Evolutionary conservation across 257 asterid genomes (phyloP).

Genomic region (Primulina eburnea): DNA sequence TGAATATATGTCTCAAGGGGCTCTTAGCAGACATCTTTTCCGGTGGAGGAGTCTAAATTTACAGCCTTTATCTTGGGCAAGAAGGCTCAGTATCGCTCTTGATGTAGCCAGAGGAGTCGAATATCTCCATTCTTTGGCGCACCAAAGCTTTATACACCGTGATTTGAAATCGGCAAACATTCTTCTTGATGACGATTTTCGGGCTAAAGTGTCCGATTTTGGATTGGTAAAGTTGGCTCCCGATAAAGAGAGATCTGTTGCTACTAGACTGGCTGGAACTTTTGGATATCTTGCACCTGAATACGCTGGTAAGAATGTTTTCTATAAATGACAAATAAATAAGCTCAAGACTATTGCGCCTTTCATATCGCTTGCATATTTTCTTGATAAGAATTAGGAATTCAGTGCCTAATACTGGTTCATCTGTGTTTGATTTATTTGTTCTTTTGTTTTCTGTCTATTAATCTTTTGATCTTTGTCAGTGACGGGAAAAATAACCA

Average conservation of each 20-base stretch:
- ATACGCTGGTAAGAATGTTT: slow-evolving; percentile 57
- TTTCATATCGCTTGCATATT: neutral
- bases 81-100: slow-evolving; percentile 61
- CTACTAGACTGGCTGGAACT: slow-evolving; percentile 74
- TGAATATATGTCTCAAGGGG: slow-evolving; percentile 77
- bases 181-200: slow-evolving; percentile 56
- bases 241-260: slow-evolving; percentile 56
- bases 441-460: neutral
- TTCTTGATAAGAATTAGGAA: neutral
- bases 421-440: neutral
- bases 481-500: slow-evolving; percentile 78
- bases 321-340: neutral
- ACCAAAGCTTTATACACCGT: slow-evolving; percentile 73
- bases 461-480: slow-evolving; percentile 10
- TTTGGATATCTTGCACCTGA: slow-evolving; percentile 90
- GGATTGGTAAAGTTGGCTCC: slow-evolving; percentile 84
- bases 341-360: too few relatives aligned
- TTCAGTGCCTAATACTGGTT: neutral
- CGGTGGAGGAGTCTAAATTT: slow-evolving; percentile 53
- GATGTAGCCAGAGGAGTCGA: slow-evolving; percentile 84
- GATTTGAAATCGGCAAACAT: slow-evolving; percentile 76
- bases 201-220: slow-evolving; percentile 80
- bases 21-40: slow-evolving; percentile 71
- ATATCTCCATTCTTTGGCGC: slow-evolving; percentile 70
- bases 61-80: slow-evolving; percentile 62